Conservation (phyloP, 352 stramenopile species). For the Aphanomyces astaci region DNA sequence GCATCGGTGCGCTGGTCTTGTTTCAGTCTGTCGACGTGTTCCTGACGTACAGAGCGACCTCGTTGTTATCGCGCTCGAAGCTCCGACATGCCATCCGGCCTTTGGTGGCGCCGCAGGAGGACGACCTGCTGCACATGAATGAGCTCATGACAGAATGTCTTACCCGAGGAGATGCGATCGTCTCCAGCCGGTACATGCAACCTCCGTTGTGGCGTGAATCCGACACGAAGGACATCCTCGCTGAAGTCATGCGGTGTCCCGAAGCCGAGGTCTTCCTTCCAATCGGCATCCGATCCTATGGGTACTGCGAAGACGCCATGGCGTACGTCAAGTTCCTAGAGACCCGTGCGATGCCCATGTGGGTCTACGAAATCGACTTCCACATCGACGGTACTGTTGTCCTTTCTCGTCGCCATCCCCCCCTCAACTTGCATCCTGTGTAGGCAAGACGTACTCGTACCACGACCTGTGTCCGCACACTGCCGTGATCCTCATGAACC, state of each 20-base stretch:
- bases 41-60: neutral
- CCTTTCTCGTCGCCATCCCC: neutral
- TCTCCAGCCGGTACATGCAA: neutral
- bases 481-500: constrained; percentile 52
- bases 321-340: constrained; percentile 41
- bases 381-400: constrained; percentile 32
- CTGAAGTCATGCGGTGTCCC: constrained; percentile 25
- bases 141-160: neutral
- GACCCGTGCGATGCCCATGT: constrained; percentile 36
- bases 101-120: neutral
- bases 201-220: neutral
- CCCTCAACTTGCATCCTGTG: neutral
- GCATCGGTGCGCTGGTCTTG: neutral
- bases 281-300: constrained; percentile 34
- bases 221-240: neutral
- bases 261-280: constrained; percentile 56
- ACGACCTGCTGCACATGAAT: constrained; percentile 12
- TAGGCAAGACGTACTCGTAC: constrained; percentile 36
- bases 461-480: constrained; percentile 42
- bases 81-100: neutral
- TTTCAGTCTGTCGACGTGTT: constrained; percentile 1
- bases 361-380: constrained; percentile 40
- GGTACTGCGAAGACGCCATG: constrained; percentile 60
- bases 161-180: neutral
- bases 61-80: neutral